phyloP scores from a whole-genome alignment of 345 rosid species.

The Mallotus nudiflorus region DNA sequence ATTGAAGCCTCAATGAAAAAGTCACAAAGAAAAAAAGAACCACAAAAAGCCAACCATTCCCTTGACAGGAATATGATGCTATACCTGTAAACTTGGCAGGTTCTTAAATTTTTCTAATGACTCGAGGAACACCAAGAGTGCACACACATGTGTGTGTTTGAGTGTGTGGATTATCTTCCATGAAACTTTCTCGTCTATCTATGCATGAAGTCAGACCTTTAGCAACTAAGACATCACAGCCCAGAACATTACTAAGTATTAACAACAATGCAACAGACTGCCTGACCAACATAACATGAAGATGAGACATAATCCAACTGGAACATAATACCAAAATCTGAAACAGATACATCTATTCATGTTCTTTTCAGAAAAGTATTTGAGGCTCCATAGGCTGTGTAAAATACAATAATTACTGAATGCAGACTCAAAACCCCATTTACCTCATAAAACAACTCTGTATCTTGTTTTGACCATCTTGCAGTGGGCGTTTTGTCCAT shows the following conservation, averaged over 20 bases:
- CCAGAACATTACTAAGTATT: neutral
- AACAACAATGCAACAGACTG: neutral
- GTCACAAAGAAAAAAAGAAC: neutral
- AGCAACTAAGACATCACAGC: neutral
- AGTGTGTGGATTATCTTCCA: no score
- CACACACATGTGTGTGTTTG: neutral
- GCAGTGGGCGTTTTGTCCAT: slow-evolving; percentile 59
- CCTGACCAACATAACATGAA: neutral
- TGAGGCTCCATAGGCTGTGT: neutral
- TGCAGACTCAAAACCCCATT: neutral
- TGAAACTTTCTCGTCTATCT: no score
- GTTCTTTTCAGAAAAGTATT: neutral
- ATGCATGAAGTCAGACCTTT: no score
- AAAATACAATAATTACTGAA: neutral
- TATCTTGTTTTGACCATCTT: slow-evolving; percentile 85
- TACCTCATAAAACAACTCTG: slow-evolving; percentile 82
- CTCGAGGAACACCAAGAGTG: neutral
- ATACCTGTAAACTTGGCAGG: neutral
- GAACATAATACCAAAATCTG: neutral
- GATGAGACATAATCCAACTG: neutral
- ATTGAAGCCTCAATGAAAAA: neutral
- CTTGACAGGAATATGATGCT: neutral
- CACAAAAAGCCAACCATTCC: neutral
- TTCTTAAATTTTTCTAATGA: neutral
- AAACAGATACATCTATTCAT: neutral